Conservation (phyloP, 192 early-diverging fungal species). For the Backusella circina region DNA sequence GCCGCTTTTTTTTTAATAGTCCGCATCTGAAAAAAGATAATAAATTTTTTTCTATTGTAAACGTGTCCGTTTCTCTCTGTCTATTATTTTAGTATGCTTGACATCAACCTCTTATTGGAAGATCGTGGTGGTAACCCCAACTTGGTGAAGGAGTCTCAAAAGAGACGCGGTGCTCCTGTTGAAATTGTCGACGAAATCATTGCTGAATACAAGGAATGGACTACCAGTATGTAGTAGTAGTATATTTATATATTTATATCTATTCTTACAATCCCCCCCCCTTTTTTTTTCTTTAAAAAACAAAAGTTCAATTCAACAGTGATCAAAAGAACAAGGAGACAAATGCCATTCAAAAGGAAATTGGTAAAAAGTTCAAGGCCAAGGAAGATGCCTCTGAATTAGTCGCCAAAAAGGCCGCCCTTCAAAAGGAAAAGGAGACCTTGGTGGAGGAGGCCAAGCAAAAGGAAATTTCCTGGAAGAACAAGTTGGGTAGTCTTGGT, state of each 20-base stretch:
- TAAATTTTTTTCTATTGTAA: background rate
- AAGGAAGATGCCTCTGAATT: slow-evolving; percentile 81
- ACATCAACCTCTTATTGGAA: slow-evolving; percentile 87
- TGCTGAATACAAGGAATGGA: slow-evolving; percentile 86
- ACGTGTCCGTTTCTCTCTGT: background rate
- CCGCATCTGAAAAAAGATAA: background rate
- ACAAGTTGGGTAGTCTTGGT: slow-evolving; percentile 71
- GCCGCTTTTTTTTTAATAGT: background rate
- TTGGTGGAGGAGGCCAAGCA: slow-evolving; percentile 72
- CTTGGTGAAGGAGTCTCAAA: slow-evolving; percentile 89
- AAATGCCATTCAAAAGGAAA: slow-evolving; percentile 91
- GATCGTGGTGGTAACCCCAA: slow-evolving; percentile 95
- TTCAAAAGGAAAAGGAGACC: slow-evolving; percentile 68
- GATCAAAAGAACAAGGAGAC: slow-evolving; percentile 88
- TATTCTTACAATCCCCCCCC: background rate
- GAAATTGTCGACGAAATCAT: slow-evolving; percentile 92
- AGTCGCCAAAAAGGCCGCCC: slow-evolving; percentile 69
- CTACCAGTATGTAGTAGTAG: slow-evolving; percentile 56
- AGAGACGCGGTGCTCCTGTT: slow-evolving; percentile 77
- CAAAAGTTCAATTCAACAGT: slow-evolving; percentile 74
- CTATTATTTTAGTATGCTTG: slow-evolving; percentile 62
- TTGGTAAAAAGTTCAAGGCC: slow-evolving; percentile 85
- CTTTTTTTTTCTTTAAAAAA: background rate
- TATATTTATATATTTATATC: background rate
- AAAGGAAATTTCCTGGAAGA: slow-evolving; percentile 62